A percentile compares a stretch with the other conserved stretches of the same genome.
These are phyloP conservation scores for Chlamydomonas sp. DNA, from an alignment of 139 green algal species.

Conservation along the genomic window DNA sequence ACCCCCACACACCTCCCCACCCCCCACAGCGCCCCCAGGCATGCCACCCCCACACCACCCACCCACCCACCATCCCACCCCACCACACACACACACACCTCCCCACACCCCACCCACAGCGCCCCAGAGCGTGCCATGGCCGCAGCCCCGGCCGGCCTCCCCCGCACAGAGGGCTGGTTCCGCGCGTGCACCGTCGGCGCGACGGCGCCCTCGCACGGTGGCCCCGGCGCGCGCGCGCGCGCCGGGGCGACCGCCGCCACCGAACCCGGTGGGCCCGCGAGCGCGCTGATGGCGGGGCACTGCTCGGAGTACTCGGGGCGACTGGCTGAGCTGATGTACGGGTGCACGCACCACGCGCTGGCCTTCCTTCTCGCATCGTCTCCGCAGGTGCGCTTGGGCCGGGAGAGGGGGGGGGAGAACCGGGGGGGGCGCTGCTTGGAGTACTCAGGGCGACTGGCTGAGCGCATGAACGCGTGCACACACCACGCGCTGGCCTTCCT, in stretches of 20 bases:
- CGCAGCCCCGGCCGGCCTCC: background rate
- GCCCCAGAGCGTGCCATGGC: background rate
- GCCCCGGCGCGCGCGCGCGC: too few relatives aligned
- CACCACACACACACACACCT: too few relatives aligned
- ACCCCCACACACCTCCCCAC: too few relatives aligned
- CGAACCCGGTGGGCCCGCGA: background rate
- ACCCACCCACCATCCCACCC: too few relatives aligned
- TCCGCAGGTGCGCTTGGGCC: conserved; percentile 36
- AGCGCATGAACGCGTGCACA: conserved; percentile 33
- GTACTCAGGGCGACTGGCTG: conserved; percentile 31
- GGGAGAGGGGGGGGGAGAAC: too few relatives aligned
- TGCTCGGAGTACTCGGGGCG: conserved; percentile 30
- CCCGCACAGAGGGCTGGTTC: conserved; percentile 34
- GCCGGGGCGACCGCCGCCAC: background rate
- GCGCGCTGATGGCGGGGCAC: background rate
- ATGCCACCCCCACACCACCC: too few relatives aligned
- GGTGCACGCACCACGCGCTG: conserved; percentile 26
- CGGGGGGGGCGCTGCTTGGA: conserved; percentile 17
- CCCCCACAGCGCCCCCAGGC: too few relatives aligned
- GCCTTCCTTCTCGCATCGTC: conserved; percentile 28
- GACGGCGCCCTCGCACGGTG: background rate
- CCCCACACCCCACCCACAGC: too few relatives aligned
- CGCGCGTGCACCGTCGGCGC: conserved; percentile 8
- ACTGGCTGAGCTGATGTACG: conserved; percentile 36
- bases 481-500: conserved; percentile 32